Percentiles rank a stretch among this genome's conserved stretches.
Evolutionary conservation across 1,284 basidiomycete genomes (phyloP).

Genomic region (Papiliotrema nemorosa): DNA sequence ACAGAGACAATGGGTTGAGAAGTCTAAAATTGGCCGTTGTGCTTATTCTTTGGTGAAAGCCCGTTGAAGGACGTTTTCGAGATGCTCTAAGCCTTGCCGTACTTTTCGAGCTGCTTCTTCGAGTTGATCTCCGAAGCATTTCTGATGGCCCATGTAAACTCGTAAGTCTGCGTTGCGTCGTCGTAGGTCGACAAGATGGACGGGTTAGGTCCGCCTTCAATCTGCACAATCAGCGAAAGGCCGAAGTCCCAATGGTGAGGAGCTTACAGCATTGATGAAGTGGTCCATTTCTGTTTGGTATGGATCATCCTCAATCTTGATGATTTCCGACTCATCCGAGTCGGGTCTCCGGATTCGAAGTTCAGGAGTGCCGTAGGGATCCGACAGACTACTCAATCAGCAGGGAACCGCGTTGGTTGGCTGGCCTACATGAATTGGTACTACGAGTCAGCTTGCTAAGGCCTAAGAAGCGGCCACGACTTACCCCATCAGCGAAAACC

Average conservation of each 20-base stretch:
- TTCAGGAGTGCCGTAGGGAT: constrained; percentile 47
- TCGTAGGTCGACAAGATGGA: constrained; percentile 46
- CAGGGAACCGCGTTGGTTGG: neutral
- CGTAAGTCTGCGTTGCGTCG: constrained; percentile 84
- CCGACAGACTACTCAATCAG: constrained; percentile 32
- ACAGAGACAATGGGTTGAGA: too few relatives aligned
- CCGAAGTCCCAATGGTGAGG: constrained; percentile 51
- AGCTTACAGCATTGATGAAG: constrained; percentile 46
- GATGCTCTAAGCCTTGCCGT: constrained; percentile 1
- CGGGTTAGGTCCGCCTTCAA: constrained; percentile 37
- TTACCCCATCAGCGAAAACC: constrained; percentile 42
- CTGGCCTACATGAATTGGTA: constrained; percentile 34
- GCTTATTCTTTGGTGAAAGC: too few relatives aligned
- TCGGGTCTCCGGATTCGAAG: constrained; percentile 47
- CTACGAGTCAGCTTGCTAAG: constrained; percentile 12
- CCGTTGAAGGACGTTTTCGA: too few relatives aligned
- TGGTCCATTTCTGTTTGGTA: constrained; percentile 49
- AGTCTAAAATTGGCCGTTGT: too few relatives aligned
- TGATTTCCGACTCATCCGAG: constrained; percentile 24
- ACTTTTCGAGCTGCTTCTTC: constrained; percentile 10
- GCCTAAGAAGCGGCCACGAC: constrained; percentile 7
- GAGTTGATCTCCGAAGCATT: constrained; percentile 30
- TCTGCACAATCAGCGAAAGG: constrained; percentile 12
- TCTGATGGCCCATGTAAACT: constrained; percentile 50
- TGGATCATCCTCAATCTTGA: constrained; percentile 45